Base-by-base conservation (phyloP, 768 basidiomycete species). In the Collybia sordida region DNA sequence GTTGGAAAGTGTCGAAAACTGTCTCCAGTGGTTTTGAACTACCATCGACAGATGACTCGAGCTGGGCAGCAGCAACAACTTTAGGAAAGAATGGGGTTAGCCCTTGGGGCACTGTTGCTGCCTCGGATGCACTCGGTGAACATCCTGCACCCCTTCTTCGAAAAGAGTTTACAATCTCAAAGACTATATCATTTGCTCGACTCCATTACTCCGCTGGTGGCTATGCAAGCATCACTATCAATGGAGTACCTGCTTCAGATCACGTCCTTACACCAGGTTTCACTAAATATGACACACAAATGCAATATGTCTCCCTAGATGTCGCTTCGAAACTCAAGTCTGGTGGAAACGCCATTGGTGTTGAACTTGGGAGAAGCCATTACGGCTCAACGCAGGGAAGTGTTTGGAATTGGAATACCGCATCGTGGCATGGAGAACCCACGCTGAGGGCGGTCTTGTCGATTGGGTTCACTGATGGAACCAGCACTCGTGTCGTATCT, bases 331-430 rank as follows among this genome's bases (percentile, higher is more conserved):
- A 54, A 12, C 57, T 62, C 14, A 22, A 28, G 6, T 18, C 21
- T 27, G 60, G 60, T 4, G 35, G 49, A 5, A 67, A 67, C 35
- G 59, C 54, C 11, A 53, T 65, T 39, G 53, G 59, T 9, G 57
- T 60, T 2, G 60, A 61, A 48, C 59, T 64, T 27, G 65, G 65
- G 9, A 58, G 65, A 27, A 52, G 57, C 23, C 65, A 67, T 50
- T 64, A 61, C 44, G 65, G 61, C 9, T 62, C 64, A 1, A 67
- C 64, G 1, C 64, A 67, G 42, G 62, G 64, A 12, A 64, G 45
- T 39, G 62, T 64, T n/a, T 67, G 64, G 64, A 67, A 63, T 49
- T 67, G 65, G 64, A 51, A 55, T 36, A 47, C 45, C n/a, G 65
- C 59, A n/a, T 51, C 65, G 14, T 67, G 65, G 63, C 65, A 65